These are phyloP conservation scores for Leccinellum rugosiceps DNA, from an alignment of 768 basidiomycete species.

Conservation along the genomic window DNA sequence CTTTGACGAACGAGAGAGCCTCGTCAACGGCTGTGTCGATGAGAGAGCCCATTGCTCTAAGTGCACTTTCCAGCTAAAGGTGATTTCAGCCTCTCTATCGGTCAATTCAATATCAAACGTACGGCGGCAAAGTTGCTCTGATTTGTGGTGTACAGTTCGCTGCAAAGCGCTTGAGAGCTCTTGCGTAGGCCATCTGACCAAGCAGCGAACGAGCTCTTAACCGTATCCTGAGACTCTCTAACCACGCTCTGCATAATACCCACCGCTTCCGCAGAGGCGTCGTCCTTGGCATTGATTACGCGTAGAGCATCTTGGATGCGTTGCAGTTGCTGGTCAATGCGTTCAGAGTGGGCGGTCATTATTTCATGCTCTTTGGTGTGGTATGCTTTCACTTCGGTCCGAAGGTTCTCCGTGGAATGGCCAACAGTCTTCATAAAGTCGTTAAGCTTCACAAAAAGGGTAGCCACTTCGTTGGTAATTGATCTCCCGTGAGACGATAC, in stretches of 20 bases:
- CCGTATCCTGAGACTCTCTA: conserved; percentile 48
- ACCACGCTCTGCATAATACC: conserved; percentile 45
- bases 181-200: conserved; percentile 55
- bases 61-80: conserved; percentile 49
- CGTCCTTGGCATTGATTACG: conserved; percentile 55
- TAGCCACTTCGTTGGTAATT: conserved; percentile 51
- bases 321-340: conserved; percentile 56
- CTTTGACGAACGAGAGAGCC: conserved; percentile 51
- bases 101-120: conserved; percentile 15
- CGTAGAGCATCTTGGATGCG: conserved; percentile 50
- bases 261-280: conserved; percentile 51
- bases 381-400: conserved; percentile 53
- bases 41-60: conserved; percentile 56
- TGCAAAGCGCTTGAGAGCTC: conserved; percentile 46
- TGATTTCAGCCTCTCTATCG: conserved; percentile 4
- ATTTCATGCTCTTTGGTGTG: conserved; percentile 54
- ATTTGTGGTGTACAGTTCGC: conserved; percentile 42
- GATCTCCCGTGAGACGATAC: conserved; percentile 62
- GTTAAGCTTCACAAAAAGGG: conserved; percentile 55
- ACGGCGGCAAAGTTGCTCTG: conserved; percentile 46
- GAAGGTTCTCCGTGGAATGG: conserved; percentile 52
- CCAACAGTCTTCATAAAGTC: conserved; percentile 58
- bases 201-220: conserved; percentile 49
- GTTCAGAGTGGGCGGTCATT: conserved; percentile 46
- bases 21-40: conserved; percentile 60